Evolutionary conservation across 495 filamentous ascomycete species (phyloP).

Genomic region (Aspergillus ostianus): DNA sequence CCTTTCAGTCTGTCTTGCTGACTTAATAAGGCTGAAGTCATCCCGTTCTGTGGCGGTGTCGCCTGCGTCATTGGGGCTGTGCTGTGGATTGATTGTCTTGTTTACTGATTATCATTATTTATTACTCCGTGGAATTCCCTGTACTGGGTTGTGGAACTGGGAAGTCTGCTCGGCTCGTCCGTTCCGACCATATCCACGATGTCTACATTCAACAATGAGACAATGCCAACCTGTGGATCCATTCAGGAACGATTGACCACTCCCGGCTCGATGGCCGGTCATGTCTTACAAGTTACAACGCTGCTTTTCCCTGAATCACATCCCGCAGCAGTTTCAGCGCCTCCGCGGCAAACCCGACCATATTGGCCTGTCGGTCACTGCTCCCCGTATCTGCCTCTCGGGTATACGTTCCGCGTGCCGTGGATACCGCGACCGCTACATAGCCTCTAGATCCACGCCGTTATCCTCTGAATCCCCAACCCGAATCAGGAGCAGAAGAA

Average conservation of each 20-base stretch:
- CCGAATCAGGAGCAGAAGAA: neutral
- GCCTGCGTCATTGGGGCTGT: slow-evolving; percentile 13
- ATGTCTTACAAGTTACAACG: slow-evolving; percentile 34
- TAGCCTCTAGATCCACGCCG: slow-evolving; percentile 44
- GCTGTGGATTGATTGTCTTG: too few relatives aligned
- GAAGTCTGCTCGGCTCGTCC: too few relatives aligned
- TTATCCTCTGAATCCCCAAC: neutral
- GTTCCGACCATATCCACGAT: too few relatives aligned
- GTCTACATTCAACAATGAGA: too few relatives aligned
- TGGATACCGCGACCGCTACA: slow-evolving; percentile 56
- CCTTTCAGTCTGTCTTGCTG: neutral
- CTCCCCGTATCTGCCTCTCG: slow-evolving; percentile 54
- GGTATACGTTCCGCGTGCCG: slow-evolving; percentile 45
- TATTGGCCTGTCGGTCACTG: slow-evolving; percentile 55
- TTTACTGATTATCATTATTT: too few relatives aligned
- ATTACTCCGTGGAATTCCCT: too few relatives aligned
- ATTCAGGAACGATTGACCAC: too few relatives aligned
- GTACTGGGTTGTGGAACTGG: too few relatives aligned
- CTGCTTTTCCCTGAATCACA: slow-evolving; percentile 51
- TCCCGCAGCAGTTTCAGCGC: slow-evolving; percentile 55
- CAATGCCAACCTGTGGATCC: too few relatives aligned
- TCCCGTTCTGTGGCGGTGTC: slow-evolving; percentile 8
- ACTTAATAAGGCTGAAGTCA: neutral
- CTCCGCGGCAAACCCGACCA: slow-evolving; percentile 60
- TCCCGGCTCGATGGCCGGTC: neutral